Base-by-base conservation (phyloP, 108 stramenopile species). In the Cylindrotheca fusiformis region DNA sequence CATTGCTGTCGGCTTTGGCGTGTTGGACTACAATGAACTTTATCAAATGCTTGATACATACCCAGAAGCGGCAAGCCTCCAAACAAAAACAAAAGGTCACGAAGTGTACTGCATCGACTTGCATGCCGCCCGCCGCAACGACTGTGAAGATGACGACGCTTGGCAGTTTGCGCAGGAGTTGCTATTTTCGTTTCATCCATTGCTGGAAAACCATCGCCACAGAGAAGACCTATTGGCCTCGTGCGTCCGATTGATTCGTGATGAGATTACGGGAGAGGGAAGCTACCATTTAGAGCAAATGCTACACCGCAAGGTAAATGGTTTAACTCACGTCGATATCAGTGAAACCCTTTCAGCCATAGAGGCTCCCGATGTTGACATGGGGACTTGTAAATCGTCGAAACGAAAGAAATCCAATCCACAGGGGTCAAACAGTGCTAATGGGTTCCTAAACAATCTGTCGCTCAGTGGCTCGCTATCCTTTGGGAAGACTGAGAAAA, bases 121-220 rank as follows among this genome's bases (percentile, higher is more conserved):
- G 18, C 81, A 82, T 29, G 81, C 77, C 48, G 58, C 47, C 12
- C 62, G 54, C 59, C 30, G 29, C n/a, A 60, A 71, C 22, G 61
- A 71, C 25, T 49, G 46, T n/a, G 61, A 77, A 12, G 66, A 67
- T 24, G 33, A 3, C 0, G 75, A 76, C 22, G 52, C 71, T 31
- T 82, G 81, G 81, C 31, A 64, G 20, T 56, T 51, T 0, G 58
- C 71, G 8, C 59, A 59, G 51, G 76, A 82, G 53, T 58, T 82
- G 0, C 69, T 82, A 19, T 82, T 73, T 50, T 60, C 69, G 18
- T 77, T 71, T 48, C 45, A 65, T 68, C 76, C 81, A 33, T 48
- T 41, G 24, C 23, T 74, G 1, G 63, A 67, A 19, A 36, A 44
- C 19, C 61, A 77, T 47, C 72, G 81, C 33, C 61, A 47, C 20